Evolutionary conservation across 208 protist genomes (phyloP).

Genomic region (Porcisia hertigi): DNA sequence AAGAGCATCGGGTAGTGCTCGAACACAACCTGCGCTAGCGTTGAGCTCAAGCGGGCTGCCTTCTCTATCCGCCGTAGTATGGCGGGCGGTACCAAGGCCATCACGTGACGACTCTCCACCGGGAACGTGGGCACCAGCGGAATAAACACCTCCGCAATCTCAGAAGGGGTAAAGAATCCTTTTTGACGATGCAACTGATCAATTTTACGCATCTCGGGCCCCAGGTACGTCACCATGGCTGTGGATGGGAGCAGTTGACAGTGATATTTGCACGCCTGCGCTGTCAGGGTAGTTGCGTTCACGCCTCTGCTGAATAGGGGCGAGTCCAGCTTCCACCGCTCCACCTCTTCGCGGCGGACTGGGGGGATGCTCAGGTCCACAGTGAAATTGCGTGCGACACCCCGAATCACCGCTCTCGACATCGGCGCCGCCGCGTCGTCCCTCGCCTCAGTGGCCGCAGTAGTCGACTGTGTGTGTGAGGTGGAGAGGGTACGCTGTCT

Average conservation of each 20-base stretch:
- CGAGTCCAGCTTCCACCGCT: conserved; percentile 59
- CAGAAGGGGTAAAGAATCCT: conserved; percentile 67
- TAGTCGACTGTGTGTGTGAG: neutral
- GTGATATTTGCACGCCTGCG: neutral
- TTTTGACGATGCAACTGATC: conserved; percentile 66
- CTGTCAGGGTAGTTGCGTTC: neutral
- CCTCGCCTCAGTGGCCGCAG: too few relatives aligned
- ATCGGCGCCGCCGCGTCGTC: neutral
- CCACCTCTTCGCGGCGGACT: conserved; percentile 50
- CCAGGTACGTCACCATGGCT: conserved; percentile 54
- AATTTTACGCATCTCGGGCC: conserved; percentile 51
- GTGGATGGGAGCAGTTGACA: conserved; percentile 38
- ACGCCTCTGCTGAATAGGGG: conserved; percentile 7
- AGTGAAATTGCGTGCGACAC: neutral
- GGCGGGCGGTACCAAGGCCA: conserved; percentile 45
- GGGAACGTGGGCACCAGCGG: conserved; percentile 73
- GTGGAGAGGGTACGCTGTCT: neutral
- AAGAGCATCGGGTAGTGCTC: conserved; percentile 85
- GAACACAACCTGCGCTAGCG: conserved; percentile 39
- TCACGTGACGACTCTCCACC: conserved; percentile 64
- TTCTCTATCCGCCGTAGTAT: conserved; percentile 40
- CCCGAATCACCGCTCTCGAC: neutral
- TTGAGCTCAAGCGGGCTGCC: conserved; percentile 8
- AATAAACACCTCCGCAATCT: conserved; percentile 78
- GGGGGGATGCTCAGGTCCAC: conserved; percentile 42